phyloP scores from a whole-genome alignment of 2,329 filamentous ascomycete genomes.

The Trichoderma sp. region DNA sequence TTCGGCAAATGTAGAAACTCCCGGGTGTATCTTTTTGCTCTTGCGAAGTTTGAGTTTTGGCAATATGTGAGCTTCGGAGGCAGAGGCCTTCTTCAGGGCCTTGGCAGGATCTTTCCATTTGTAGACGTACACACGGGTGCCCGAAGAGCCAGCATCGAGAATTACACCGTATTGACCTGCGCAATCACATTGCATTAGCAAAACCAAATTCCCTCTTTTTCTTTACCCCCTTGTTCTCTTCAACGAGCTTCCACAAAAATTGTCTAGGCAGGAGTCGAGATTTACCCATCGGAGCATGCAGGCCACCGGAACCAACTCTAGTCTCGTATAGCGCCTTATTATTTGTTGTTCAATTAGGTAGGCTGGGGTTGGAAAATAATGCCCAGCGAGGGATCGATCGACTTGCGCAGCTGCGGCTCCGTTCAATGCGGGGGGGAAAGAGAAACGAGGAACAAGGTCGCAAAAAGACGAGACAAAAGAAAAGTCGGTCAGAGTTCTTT shows the following conservation, averaged over 20 bases:
- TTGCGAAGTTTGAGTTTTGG: conserved; percentile 83
- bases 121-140: conserved; percentile 93
- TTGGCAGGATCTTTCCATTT: conserved; percentile 80
- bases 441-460: neutral
- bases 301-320: neutral
- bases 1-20: conserved; percentile 86
- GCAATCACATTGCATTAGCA: conserved; percentile 5
- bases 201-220: neutral
- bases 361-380: neutral
- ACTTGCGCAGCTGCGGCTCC: neutral
- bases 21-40: conserved; percentile 91
- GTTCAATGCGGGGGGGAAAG: conserved; percentile 1
- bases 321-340: conserved; percentile 9
- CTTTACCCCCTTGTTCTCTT: neutral
- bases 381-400: conserved; percentile 4
- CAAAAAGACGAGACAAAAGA: conserved; percentile 5
- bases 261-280: neutral
- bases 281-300: conserved; percentile 24
- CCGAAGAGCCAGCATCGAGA: conserved; percentile 95
- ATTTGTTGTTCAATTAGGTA: neutral
- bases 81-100: conserved; percentile 58
- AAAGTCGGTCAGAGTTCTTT: neutral
- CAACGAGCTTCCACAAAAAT: neutral
- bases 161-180: conserved; percentile 84
- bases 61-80: conserved; percentile 60